Evolutionary conservation across 176 grass and related monocot genomes (phyloP), one percentile per base, ranked within the genome.

Genomic region (Rhynchospora pubera): DNA sequence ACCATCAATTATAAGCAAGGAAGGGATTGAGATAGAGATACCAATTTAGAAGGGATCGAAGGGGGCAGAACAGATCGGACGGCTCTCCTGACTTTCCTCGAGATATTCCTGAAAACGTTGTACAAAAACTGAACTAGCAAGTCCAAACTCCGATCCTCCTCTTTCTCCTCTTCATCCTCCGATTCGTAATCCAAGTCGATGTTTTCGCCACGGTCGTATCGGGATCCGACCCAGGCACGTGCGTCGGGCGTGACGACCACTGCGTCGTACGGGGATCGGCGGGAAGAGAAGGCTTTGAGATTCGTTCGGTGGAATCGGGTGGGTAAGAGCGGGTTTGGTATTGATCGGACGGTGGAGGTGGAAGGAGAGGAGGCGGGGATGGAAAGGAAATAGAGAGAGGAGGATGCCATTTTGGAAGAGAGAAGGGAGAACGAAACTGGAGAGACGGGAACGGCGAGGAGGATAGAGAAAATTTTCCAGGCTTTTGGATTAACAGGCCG

Each of bases 41-140:
- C 94, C 92, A 92, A 85, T 89, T 94, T 93, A 18, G 92, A 85
- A 28, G 94, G 84, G 73, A 97, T 88, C 57, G 92, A 92, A 80
- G 94, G 90, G 85, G 94, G 94, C 83, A 97, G 88, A 67, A 97
- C 88, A 84, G 92, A 86, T 84, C 94, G 89, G 57, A 83, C 94
- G 15, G 91, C 92, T 79, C 86, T 91, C 80, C 90, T 85, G 15
- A 90, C 92, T 45, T 88, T 85, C 78, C 90, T 88, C 24, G 94
- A 97, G 22, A 82, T 84, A 65, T 92, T 97, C 77, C 58, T 88
- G 86, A 97, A 97, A 51, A 92, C 62, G 24, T 86, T 85, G 66
- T 94, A 77, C 62, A 97, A 79, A 64, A 97, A 94, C 28, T 83
- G 85, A 19, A 79, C 88, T 14, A 97, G 83, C 82, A 97, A 90